These are phyloP conservation scores for Diaporthe caulivora DNA, from an alignment of 2,329 filamentous ascomycete species.

Conservation along the genomic window DNA sequence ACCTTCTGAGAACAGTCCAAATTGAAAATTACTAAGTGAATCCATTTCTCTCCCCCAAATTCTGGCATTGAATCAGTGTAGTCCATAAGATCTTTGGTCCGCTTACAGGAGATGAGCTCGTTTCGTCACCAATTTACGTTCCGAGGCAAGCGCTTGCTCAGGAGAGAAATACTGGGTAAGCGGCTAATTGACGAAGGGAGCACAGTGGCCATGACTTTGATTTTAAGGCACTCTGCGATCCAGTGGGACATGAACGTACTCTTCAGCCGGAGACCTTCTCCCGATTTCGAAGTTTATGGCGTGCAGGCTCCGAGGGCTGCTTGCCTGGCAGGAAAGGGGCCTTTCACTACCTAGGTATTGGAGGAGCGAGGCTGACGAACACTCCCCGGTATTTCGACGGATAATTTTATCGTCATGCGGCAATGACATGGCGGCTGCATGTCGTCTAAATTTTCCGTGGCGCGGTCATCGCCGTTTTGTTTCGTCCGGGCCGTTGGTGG, in stretches of 20 bases:
- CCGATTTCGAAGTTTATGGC: no score
- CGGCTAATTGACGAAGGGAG: background rate
- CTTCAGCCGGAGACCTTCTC: background rate
- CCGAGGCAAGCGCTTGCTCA: background rate
- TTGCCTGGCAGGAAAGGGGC: background rate
- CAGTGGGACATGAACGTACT: background rate
- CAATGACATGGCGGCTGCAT: background rate
- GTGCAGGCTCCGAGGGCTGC: background rate
- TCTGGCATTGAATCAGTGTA: no score
- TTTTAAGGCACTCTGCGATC: background rate
- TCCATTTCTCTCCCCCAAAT: no score
- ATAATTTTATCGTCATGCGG: conserved; percentile 15
- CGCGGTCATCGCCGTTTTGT: conserved; percentile 1
- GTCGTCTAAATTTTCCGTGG: conserved; percentile 18
- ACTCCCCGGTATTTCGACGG: background rate
- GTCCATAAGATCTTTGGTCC: no score
- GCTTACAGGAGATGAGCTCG: no score
- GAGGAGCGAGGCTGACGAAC: background rate
- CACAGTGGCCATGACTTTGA: background rate
- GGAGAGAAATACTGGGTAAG: background rate
- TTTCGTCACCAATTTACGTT: no score
- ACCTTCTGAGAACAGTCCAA: no score
- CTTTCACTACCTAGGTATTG: background rate
- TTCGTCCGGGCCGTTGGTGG: conserved; percentile 20
- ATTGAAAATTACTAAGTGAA: no score